Conservation (phyloP, 2,329 filamentous ascomycete species). For the Nectriaceae sp. region DNA sequence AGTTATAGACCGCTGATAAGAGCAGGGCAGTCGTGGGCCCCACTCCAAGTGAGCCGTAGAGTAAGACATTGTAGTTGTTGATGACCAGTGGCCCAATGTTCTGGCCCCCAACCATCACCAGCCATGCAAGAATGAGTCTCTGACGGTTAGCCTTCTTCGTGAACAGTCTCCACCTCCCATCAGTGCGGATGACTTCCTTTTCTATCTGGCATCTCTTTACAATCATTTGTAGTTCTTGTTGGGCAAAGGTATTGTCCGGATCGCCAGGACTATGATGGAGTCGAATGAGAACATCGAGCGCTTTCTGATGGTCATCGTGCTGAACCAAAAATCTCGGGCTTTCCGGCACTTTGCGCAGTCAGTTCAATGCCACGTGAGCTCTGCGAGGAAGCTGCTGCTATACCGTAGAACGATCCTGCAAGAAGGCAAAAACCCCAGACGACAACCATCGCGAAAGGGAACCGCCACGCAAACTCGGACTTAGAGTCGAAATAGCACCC, state of each 20-base stretch:
- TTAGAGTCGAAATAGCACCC: constrained; percentile 2
- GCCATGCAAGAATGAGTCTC: constrained; percentile 5
- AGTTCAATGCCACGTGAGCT: no score
- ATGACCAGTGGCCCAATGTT: constrained; percentile 6
- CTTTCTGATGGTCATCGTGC: constrained; percentile 4
- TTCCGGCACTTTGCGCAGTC: constrained; percentile 1
- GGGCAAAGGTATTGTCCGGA: constrained; percentile 3
- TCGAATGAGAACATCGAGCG: constrained; percentile 1
- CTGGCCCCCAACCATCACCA: constrained; percentile 5
- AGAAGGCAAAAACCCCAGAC: constrained; percentile 3
- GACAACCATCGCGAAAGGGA: constrained; percentile 1
- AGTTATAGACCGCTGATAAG: constrained; percentile 2
- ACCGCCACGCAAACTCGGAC: constrained; percentile 6
- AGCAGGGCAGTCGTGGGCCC: constrained; percentile 2
- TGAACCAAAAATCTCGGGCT: constrained; percentile 5
- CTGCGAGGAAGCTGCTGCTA: no score
- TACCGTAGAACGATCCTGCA: constrained; percentile 6
- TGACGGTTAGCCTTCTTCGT: constrained; percentile 5
- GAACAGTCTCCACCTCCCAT: constrained; percentile 5
- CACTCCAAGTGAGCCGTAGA: constrained; percentile 3
- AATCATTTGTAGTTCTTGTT: constrained; percentile 3
- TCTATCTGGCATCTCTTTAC: constrained; percentile 1
- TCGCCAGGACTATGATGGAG: constrained; percentile 2
- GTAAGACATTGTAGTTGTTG: constrained; percentile 6
- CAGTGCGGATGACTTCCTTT: background rate